Base-by-base conservation (phyloP, 768 basidiomycete genomes). In the Coprinopsis cinerea region DNA sequence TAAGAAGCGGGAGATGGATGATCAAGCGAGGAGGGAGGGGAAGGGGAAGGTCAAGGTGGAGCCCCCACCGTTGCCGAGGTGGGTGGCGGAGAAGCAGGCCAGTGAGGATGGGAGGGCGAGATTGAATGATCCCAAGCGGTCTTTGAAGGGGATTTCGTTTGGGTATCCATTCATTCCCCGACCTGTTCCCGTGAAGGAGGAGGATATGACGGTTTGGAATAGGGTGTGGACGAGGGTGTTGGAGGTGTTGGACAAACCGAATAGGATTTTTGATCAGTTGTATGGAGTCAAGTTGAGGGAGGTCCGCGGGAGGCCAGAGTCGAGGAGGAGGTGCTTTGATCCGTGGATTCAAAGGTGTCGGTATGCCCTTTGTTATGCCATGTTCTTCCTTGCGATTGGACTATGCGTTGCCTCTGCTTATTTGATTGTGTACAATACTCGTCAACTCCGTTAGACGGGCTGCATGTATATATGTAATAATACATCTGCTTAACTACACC, bases 121-220 rank as follows among this genome's bases (percentile, higher is more conserved):
- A 57, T 51, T 75, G 57, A 67, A 74, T 60, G 68, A 71, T 58
- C 65, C 74, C 35, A 73, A 72, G 62, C 66, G 72, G 49, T 62
- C 70, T 2, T 49, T 75, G 61, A 66, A 67, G 44, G 75, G 74
- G 1, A 75, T 76, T 35, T 74, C 70, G 14, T 75, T 74, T 52
- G 77, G 81, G 13, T 81, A 83, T 52, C 83, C 83, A 13, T 82
- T 83, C 54, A 68, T 83, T 30, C 71, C 79, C 2, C 74, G 79
- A 9, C 75, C 79, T 2, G 64, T 65, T 10, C 44, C 35, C 39
- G 17, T 26, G 20, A 17, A 18, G n/a, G 15, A 39, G 15, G 49
- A 50, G 17, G 26, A 40, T n/a, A n/a, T n/a, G 48, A 51, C 34
- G 49, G 1, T 52, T 53, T 41, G 41, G 53, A 15, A 18, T 36